phyloP scores from a whole-genome alignment of 306 rosid genomes.

The Gastrolobium bilobum region DNA sequence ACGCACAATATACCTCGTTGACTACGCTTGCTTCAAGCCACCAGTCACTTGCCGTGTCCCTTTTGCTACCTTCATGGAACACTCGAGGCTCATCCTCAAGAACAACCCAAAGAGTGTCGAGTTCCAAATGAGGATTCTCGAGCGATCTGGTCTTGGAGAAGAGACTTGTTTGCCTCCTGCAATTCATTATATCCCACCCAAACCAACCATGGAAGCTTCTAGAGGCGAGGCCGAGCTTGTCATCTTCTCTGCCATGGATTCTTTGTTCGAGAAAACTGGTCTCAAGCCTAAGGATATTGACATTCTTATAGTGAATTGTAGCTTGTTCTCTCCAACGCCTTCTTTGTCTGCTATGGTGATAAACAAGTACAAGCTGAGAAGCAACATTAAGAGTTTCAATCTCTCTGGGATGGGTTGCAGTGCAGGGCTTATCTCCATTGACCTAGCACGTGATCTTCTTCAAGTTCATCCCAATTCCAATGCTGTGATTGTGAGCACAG shows the following conservation, averaged over 20 bases:
- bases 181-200: conserved; percentile 89
- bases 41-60: conserved; percentile 92
- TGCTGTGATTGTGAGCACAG: conserved; percentile 87
- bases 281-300: conserved; percentile 90
- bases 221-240: conserved; percentile 91
- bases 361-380: conserved; percentile 83
- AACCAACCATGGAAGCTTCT: conserved; percentile 88
- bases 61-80: conserved; percentile 97
- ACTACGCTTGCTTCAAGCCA: conserved; percentile 91
- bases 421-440: conserved; percentile 87
- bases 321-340: conserved; percentile 90
- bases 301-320: conserved; percentile 83
- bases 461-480: conserved; percentile 92
- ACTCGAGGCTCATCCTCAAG: conserved; percentile 74
- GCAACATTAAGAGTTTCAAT: conserved; percentile 87
- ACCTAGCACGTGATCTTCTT: conserved; percentile 90
- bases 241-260: conserved; percentile 84
- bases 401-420: conserved; percentile 98
- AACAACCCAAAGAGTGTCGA: conserved; percentile 90
- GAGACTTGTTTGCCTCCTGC: conserved; percentile 89
- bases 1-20: conserved; percentile 81
- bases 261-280: conserved; percentile 68
- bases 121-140: conserved; percentile 91
- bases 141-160: conserved; percentile 90
- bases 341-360: conserved; percentile 92